Evolutionary conservation across 1,284 basidiomycete species (phyloP).

Genomic region (Moesziomyces aphidis): DNA sequence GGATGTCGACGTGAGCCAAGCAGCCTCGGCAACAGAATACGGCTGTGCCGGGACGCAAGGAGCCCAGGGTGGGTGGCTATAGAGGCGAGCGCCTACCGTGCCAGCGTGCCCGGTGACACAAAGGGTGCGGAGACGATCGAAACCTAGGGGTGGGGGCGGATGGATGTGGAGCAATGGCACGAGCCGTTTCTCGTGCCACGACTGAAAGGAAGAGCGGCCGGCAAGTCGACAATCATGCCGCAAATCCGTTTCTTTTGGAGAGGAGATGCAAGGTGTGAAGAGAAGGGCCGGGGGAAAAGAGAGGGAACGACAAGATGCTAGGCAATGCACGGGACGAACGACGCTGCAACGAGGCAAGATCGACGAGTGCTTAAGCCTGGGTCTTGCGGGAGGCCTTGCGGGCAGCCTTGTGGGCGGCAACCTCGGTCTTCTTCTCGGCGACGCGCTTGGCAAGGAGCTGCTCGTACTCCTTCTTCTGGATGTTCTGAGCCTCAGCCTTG

Average conservation of each 20-base stretch:
- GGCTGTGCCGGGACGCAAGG: conserved; percentile 34
- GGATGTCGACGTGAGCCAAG: conserved; percentile 1
- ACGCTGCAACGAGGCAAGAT: conserved; percentile 5
- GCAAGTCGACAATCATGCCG: conserved; percentile 18
- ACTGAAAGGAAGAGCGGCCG: conserved; percentile 18
- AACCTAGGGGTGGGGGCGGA: conserved; percentile 3
- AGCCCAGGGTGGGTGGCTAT: conserved; percentile 21
- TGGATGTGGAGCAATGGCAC: conserved; percentile 15
- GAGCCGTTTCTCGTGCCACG: conserved; percentile 39
- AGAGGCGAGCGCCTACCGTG: conserved; percentile 4
- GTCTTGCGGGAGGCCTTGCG: conserved; percentile 53
- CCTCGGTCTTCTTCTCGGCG: conserved; percentile 84
- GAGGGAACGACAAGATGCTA: conserved; percentile 27
- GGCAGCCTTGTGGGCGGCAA: conserved; percentile 45
- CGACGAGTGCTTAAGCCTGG: conserved; percentile 39
- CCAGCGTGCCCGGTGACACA: conserved; percentile 9
- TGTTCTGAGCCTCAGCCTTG: conserved; percentile 90
- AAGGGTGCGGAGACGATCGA: conserved; percentile 1
- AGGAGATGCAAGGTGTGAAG: conserved; percentile 15
- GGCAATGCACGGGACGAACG: conserved; percentile 18
- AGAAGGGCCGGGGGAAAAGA: conserved; percentile 3
- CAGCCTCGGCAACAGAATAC: conserved; percentile 26
- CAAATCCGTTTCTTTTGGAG: conserved; percentile 25
- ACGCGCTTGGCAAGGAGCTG: conserved; percentile 87
- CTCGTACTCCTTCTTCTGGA: conserved; percentile 85